A percentile compares a stretch with the other conserved stretches of the same genome.
Conservation (phyloP, 805 yeast species). For the Wickerhamiella dianesei region DNA sequence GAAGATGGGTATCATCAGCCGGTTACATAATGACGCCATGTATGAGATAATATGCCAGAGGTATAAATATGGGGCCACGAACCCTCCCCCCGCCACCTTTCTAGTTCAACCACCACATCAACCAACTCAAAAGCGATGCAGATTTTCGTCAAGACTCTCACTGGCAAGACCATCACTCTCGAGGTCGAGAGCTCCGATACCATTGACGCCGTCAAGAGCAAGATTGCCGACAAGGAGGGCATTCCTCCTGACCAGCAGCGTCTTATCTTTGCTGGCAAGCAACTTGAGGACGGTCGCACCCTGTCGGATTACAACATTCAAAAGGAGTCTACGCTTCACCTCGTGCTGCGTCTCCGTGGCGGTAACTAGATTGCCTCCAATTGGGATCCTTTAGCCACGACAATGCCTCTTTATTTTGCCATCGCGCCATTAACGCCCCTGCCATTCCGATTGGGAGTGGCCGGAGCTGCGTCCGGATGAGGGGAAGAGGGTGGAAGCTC, state of each 20-base stretch:
- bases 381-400: neutral
- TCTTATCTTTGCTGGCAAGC: slow-evolving; percentile 90
- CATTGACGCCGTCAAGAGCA: slow-evolving; percentile 84
- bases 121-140: slow-evolving; percentile 21
- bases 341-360: slow-evolving; percentile 79
- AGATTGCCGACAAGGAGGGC: slow-evolving; percentile 91
- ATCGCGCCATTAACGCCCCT: neutral
- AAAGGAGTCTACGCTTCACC: slow-evolving; percentile 76
- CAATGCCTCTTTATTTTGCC: neutral
- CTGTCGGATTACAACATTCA: slow-evolving; percentile 88
- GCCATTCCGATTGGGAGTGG: neutral
- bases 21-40: neutral
- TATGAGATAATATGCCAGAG: neutral
- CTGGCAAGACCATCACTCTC: slow-evolving; percentile 87
- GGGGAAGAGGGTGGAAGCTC: neutral
- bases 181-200: slow-evolving; percentile 90
- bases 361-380: too few relatives aligned
- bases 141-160: slow-evolving; percentile 97
- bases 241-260: slow-evolving; percentile 95
- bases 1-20: too few relatives aligned
- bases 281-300: slow-evolving; percentile 88
- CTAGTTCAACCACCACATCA: neutral
- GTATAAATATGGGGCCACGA: neutral
- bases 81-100: neutral
- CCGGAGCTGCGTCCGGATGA: too few relatives aligned